Conservation (phyloP, 352 stramenopile genomes). For the Globisporangium nunn region DNA sequence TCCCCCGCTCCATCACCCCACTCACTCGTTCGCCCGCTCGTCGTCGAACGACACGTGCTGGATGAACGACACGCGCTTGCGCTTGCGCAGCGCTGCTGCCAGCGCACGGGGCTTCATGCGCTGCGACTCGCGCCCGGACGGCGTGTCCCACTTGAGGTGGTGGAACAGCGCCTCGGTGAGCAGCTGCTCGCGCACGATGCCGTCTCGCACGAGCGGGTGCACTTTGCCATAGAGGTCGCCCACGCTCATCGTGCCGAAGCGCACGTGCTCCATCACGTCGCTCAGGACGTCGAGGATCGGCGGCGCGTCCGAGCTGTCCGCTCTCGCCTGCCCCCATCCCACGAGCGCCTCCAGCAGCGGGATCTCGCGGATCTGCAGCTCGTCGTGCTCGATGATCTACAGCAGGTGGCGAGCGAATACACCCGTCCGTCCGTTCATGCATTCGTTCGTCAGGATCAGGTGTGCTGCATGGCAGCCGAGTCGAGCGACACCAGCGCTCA, state of each 20-base stretch:
- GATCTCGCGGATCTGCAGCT: slow-evolving; percentile 82
- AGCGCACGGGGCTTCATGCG: slow-evolving; percentile 60
- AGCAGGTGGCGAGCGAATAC: too few relatives aligned
- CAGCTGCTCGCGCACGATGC: slow-evolving; percentile 58
- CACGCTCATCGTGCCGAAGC: slow-evolving; percentile 85
- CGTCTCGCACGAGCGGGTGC: slow-evolving; percentile 54
- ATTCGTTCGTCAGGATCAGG: too few relatives aligned
- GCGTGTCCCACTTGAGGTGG: slow-evolving; percentile 79
- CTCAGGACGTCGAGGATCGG: slow-evolving; percentile 46
- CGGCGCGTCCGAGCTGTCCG: slow-evolving; percentile 31
- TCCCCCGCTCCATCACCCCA: neutral
- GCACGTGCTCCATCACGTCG: slow-evolving; percentile 79
- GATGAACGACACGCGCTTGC: slow-evolving; percentile 85
- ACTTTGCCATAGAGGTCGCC: slow-evolving; percentile 84
- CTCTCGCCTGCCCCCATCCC: slow-evolving; percentile 70
- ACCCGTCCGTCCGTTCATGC: neutral
- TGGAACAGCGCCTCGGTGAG: slow-evolving; percentile 82
- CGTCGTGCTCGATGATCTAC: slow-evolving; percentile 65
- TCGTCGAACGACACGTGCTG: slow-evolving; percentile 82
- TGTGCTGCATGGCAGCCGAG: neutral
- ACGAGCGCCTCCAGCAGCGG: slow-evolving; percentile 74
- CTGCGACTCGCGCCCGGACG: slow-evolving; percentile 46
- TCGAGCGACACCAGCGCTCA: neutral
- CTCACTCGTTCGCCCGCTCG: neutral
- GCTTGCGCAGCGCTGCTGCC: slow-evolving; percentile 60